Percentiles rank a stretch among this genome's conserved stretches.
phyloP scores from a whole-genome alignment of 495 filamentous ascomycete genomes.

The Xylaria sp. region DNA sequence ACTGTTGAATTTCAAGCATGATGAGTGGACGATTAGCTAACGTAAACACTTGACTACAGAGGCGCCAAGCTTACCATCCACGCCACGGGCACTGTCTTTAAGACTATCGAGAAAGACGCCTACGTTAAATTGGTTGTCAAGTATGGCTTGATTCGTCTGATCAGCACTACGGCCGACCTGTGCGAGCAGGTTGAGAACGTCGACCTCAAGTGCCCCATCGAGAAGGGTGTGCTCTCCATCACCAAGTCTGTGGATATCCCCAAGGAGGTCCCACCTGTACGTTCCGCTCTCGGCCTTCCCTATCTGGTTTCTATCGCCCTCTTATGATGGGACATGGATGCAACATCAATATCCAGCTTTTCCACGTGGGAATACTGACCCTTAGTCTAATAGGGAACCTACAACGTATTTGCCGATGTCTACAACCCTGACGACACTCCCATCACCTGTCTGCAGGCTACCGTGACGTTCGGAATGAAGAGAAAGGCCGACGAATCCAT shows the following conservation, averaged over 20 bases:
- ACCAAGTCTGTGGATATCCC: conserved; percentile 86
- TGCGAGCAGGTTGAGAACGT: conserved; percentile 89
- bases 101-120: conserved; percentile 76
- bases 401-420: conserved; percentile 87
- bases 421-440: conserved; percentile 68
- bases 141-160: conserved; percentile 88
- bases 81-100: conserved; percentile 72
- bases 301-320: background rate
- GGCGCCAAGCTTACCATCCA: conserved; percentile 80
- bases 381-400: conserved; percentile 71
- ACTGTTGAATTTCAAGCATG: background rate
- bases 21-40: conserved; percentile 31
- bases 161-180: conserved; percentile 78
- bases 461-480: conserved; percentile 60
- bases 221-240: conserved; percentile 73
- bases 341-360: background rate
- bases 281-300: conserved; percentile 39
- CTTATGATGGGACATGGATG: background rate
- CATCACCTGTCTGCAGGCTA: conserved; percentile 84
- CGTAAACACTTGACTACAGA: conserved; percentile 54
- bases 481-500: conserved; percentile 16
- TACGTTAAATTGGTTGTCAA: conserved; percentile 85
- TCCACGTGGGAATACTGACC: background rate
- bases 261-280: conserved; percentile 85
- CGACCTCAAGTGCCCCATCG: conserved; percentile 86